Evolutionary conservation across 2,329 filamentous ascomycete genomes (phyloP).

Genomic region (Colletotrichum magnum): DNA sequence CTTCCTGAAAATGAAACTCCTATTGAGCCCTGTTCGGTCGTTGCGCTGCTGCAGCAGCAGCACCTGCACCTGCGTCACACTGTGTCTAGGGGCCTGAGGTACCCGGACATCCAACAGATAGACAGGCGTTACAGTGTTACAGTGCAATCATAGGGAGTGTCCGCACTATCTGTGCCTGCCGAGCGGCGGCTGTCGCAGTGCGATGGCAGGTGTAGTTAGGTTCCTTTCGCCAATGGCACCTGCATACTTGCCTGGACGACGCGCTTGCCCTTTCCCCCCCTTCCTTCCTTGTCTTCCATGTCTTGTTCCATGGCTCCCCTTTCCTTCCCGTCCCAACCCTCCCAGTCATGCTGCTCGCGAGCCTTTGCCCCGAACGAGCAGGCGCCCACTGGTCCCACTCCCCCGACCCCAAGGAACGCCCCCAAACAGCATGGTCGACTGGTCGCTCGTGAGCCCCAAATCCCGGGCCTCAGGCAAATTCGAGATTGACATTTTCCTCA

Average conservation of each 20-base stretch:
- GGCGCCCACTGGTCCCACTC: constrained; percentile 19
- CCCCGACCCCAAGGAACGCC: neutral
- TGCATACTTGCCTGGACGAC: neutral
- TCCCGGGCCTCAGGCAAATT: constrained; percentile 16
- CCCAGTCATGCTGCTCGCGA: constrained; percentile 20
- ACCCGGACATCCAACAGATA: neutral
- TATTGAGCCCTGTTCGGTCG: constrained; percentile 16
- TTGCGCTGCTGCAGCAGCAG: constrained; percentile 1
- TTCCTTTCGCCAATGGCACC: constrained; percentile 14
- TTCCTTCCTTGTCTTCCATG: constrained; percentile 21
- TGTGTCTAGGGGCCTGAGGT: constrained; percentile 5
- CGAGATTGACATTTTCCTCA: constrained; percentile 17
- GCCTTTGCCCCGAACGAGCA: constrained; percentile 31
- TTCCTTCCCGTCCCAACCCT: constrained; percentile 12
- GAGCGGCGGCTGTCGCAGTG: constrained; percentile 1
- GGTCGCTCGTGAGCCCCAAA: neutral
- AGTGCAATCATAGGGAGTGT: neutral
- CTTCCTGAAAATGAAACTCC: constrained; percentile 36
- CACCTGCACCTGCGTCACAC: constrained; percentile 30
- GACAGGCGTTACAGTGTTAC: neutral
- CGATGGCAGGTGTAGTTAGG: too few species aligned
- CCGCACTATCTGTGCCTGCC: constrained; percentile 31
- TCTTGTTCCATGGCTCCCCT: constrained; percentile 14
- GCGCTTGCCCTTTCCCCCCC: constrained; percentile 5
- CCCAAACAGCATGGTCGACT: constrained; percentile 1